Evolutionary conservation across 202 grass and related monocot species (phyloP).

Genomic region (Saccharum hybrid): DNA sequence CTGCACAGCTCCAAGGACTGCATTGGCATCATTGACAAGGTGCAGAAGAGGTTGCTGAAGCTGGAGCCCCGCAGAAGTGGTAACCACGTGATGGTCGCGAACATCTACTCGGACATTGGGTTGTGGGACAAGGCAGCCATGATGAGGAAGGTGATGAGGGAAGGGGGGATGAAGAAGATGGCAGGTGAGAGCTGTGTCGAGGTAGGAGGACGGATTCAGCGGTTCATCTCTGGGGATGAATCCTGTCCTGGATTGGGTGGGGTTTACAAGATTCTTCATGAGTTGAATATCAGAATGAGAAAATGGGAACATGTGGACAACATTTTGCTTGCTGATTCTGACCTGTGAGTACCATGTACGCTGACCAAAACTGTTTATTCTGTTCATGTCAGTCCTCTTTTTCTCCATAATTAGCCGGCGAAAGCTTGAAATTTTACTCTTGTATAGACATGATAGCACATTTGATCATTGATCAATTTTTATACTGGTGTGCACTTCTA

Average conservation of each 20-base stretch:
- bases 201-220: constrained; percentile 28
- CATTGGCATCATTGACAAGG: constrained; percentile 44
- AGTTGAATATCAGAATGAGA: constrained; percentile 53
- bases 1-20: constrained; percentile 59
- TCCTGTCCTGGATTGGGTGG: constrained; percentile 44
- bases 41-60: constrained; percentile 46
- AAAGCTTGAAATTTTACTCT: background rate
- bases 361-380: background rate
- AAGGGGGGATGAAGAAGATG: constrained; percentile 65
- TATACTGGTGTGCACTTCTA: too few species aligned
- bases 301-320: constrained; percentile 28
- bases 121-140: constrained; percentile 60
- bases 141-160: constrained; percentile 56
- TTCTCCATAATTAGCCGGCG: background rate
- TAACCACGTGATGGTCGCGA: constrained; percentile 59
- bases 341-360: background rate
- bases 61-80: constrained; percentile 59
- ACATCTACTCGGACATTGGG: constrained; percentile 58
- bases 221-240: constrained; percentile 51
- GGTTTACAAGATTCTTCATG: constrained; percentile 38
- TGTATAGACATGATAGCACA: background rate
- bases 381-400: background rate
- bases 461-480: background rate
- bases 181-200: constrained; percentile 67
- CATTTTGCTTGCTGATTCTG: constrained; percentile 15